phyloP scores from a whole-genome alignment of 2,329 filamentous ascomycete species.

The Albifimbria verrucaria region DNA sequence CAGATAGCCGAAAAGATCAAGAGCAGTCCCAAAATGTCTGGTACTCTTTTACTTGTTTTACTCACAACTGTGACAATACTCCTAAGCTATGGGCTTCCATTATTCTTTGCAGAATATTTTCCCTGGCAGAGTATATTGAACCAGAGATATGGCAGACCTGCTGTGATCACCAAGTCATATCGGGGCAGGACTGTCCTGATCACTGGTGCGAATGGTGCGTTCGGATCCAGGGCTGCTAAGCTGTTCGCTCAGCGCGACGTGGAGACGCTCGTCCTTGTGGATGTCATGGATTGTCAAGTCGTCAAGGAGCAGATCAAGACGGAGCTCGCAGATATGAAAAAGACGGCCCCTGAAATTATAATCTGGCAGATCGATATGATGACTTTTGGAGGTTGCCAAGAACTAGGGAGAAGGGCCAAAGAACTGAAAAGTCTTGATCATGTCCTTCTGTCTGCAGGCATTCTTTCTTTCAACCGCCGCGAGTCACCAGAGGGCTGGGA shows the following conservation, averaged over 20 bases:
- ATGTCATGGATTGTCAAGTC: conserved; percentile 27
- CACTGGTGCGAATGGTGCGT: conserved; percentile 33
- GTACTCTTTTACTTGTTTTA: conserved; percentile 7
- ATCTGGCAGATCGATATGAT: conserved; percentile 35
- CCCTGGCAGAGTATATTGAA: conserved; percentile 27
- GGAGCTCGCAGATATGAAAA: conserved; percentile 20
- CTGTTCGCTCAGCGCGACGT: conserved; percentile 30
- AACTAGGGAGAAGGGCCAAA: conserved; percentile 18
- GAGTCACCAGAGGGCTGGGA: conserved; percentile 36
- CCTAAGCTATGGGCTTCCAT: conserved; percentile 25
- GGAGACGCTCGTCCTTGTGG: conserved; percentile 31
- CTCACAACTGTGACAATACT: conserved; percentile 12
- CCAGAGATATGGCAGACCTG: conserved; percentile 29
- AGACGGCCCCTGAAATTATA: conserved; percentile 25
- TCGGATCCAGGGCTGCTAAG: conserved; percentile 31
- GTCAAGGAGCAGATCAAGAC: conserved; percentile 31
- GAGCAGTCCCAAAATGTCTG: conserved; percentile 15
- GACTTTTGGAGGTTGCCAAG: conserved; percentile 29
- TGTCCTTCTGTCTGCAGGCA: conserved; percentile 33
- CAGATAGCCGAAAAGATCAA: neutral
- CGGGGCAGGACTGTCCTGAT: conserved; percentile 31
- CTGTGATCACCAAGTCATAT: conserved; percentile 31
- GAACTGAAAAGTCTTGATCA: conserved; percentile 28
- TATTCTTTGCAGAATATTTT: conserved; percentile 31
- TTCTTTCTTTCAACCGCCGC: conserved; percentile 31